Evolutionary conservation across 1,139 yeast species (phyloP).

Genomic region (Pichia sp.): DNA sequence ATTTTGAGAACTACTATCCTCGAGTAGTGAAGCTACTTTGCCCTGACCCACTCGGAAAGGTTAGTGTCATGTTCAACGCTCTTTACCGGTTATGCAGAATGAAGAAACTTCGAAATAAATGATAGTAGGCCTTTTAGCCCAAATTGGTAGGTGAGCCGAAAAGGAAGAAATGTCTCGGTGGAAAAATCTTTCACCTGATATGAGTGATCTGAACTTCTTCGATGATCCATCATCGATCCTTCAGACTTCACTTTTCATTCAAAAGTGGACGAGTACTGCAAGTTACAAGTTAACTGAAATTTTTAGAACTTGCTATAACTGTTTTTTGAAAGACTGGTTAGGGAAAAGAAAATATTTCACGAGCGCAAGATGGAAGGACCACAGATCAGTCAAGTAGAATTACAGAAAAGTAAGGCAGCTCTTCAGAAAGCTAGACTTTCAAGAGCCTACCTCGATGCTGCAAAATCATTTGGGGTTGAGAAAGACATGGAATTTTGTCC

Average conservation of each 20-base stretch:
- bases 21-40: no score
- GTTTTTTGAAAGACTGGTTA: no score
- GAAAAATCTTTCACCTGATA: neutral
- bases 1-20: no score
- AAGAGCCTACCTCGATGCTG: slow-evolving; percentile 52
- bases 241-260: no score
- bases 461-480: slow-evolving; percentile 65
- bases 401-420: neutral
- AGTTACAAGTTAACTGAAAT: no score
- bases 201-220: neutral
- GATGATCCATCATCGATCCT: neutral
- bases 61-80: no score
- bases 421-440: slow-evolving; percentile 27
- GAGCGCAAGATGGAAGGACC: neutral
- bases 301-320: no score
- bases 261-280: no score
- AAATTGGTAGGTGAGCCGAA: slow-evolving; percentile 4
- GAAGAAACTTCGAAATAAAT: neutral
- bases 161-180: neutral
- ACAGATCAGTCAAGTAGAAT: slow-evolving; percentile 2
- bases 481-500: slow-evolving; percentile 75
- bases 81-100: neutral
- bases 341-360: neutral
- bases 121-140: neutral
- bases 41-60: no score